phyloP scores from a whole-genome alignment of 2,329 filamentous ascomycete species.

The Xylaria sp. region DNA sequence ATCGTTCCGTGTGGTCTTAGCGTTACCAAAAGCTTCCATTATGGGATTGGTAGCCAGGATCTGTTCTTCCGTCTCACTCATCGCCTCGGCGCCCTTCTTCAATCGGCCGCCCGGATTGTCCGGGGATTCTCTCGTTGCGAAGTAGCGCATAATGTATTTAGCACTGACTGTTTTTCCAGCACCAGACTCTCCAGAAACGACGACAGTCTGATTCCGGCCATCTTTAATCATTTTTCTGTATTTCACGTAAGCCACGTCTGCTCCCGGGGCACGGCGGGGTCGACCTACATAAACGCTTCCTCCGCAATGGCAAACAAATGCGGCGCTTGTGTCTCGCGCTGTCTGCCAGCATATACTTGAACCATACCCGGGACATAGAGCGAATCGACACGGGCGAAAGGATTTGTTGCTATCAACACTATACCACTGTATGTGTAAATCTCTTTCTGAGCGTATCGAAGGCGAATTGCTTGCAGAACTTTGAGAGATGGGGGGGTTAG shows the following conservation, averaged over 20 bases:
- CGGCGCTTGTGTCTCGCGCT: constrained; percentile 94
- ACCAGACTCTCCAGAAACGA: constrained; percentile 99
- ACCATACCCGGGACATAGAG: constrained; percentile 99
- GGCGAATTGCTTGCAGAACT: constrained; percentile 97
- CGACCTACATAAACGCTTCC: constrained; percentile 88
- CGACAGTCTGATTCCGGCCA: constrained; percentile 95
- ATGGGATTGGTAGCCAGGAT: constrained; percentile 98
- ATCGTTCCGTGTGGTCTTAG: constrained; percentile 99
- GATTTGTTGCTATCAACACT: constrained; percentile 97
- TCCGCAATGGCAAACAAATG: constrained; percentile 99
- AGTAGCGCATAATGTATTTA: constrained; percentile 99
- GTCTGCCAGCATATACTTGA: constrained; percentile 98
- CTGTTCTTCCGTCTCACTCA: constrained; percentile 98
- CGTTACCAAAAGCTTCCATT: constrained; percentile 99
- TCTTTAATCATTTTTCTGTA: constrained; percentile 94
- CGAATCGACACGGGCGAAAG: constrained; percentile 96
- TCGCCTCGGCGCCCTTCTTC: constrained; percentile 79
- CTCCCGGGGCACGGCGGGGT: constrained; percentile 3
- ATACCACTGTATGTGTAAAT: constrained; percentile 99
- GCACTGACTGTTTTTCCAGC: constrained; percentile 99
- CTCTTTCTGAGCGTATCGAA: constrained; percentile 97
- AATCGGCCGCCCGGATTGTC: constrained; percentile 82
- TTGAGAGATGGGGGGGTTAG: constrained; percentile 28
- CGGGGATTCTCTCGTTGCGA: constrained; percentile 94
- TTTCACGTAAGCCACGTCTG: constrained; percentile 51